Conservation (phyloP, 2,329 filamentous ascomycete genomes). For the Cladosporium sp. region DNA sequence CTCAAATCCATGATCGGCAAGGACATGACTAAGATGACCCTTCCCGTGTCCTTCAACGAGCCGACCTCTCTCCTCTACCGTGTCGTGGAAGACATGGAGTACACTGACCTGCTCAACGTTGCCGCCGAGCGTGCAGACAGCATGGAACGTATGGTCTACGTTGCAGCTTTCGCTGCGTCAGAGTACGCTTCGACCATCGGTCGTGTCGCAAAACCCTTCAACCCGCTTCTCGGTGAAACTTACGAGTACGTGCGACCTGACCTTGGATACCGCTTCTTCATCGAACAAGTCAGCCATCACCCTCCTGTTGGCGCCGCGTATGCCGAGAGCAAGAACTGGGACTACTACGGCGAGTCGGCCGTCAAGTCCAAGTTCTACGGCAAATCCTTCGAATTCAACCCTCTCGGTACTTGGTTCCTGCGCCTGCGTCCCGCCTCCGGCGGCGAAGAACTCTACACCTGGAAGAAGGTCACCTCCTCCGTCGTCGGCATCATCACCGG, state of each 20-base stretch:
- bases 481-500: constrained; percentile 99
- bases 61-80: constrained; percentile 92
- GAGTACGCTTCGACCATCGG: constrained; percentile 97
- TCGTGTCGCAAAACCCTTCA: constrained; percentile 96
- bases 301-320: constrained; percentile 89
- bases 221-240: constrained; percentile 89
- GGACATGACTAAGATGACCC: constrained; percentile 99
- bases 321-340: constrained; percentile 90
- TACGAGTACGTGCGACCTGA: constrained; percentile 95
- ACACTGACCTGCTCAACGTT: constrained; percentile 82
- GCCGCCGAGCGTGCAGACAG: constrained; percentile 81
- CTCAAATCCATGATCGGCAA: constrained; percentile 99
- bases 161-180: constrained; percentile 90
- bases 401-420: constrained; percentile 94
- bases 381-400: constrained; percentile 95
- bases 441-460: constrained; percentile 79
- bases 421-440: constrained; percentile 69
- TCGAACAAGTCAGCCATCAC: constrained; percentile 97
- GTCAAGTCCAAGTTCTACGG: constrained; percentile 97
- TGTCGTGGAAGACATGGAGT: constrained; percentile 97
- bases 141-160: constrained; percentile 86
- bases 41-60: constrained; percentile 97
- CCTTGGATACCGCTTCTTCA: constrained; percentile 96
- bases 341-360: constrained; percentile 90
- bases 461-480: constrained; percentile 97